Evolutionary conservation across 495 filamentous ascomycete species (phyloP), one percentile per base, ranked within the genome.

Genomic region (Aspergillus mulundensis): DNA sequence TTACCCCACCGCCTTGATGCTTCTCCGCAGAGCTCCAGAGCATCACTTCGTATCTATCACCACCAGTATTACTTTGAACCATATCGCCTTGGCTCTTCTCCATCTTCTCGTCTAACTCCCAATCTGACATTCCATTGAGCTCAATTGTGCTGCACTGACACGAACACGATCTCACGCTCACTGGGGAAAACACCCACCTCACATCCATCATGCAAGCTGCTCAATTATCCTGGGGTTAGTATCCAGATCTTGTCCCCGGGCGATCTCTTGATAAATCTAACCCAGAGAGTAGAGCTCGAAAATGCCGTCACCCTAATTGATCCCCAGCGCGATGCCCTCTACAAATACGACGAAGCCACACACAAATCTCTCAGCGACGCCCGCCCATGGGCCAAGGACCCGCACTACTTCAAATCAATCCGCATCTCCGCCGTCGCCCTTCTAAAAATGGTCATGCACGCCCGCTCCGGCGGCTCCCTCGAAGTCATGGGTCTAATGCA

Each of bases 401-500:
- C 87, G 0, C 78, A 90, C 68, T 85, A 97, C 78, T 99, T 96
- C 84, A 91, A 94, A 68, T 78, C 86, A 36, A 88, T 97, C 21
- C 90, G 92, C 61, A 92, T 99, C 70, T 93, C 90, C 39, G 90
- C 95, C 38, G 85, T 95, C 20, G 95, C 95, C 5, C 83, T 99
- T 12, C 80, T 97, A 59, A 99, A 99, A 75, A 99, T 99, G 95
- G 90, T 95, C 54, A 97, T 96, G 90, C 95, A 99, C 69, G 95
- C 95, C 1, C 88, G 95, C 19, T 89, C 88, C 0, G 95, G 95
- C 47, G 93, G 94, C 16, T 84, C 84, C 1, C 79, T 97, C 54
- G 95, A 99, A 71, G 81, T 99, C 42, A 99, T 99, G 95, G 95
- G 95, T 44, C 72, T 99, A 62, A 97, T 99, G 95, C 90, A 96